Base-by-base conservation (phyloP, 2,329 filamentous ascomycete genomes). In the Tolypocladium inflatum region DNA sequence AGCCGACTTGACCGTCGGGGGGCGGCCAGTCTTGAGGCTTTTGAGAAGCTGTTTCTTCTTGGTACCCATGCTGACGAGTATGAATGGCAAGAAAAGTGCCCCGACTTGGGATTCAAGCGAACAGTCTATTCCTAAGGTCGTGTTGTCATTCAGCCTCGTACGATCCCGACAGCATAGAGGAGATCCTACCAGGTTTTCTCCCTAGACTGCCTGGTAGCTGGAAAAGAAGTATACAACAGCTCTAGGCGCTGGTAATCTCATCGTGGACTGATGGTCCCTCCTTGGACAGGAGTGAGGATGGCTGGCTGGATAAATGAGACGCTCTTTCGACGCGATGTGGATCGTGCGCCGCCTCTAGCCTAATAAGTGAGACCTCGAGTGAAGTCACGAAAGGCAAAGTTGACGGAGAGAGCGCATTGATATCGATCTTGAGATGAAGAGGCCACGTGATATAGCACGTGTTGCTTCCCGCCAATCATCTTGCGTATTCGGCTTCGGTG, bases 1-100 rank as follows among this genome's bases (percentile, higher is more conserved):
- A 10, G 74, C 72, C 23, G 77, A 74, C 61, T 79, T 80, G 39
- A 76, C 70, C 1, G 76, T 78, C 11, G 84, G 84, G 3, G 82
- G 81, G n/a, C 85, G 78, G 17, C 84, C 80, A 26, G 75, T 74
- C 19, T 67, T 63, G 30, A 76, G 69, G 57, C 74, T 80, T 63
- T 78, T 82, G 5, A 70, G 61, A 54, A 68, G 67, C 57, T 74
- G 73, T 56, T 74, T 79, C 68, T 78, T 82, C 54, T 71, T 75
- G 13, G 68, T 63, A 59, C 73, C 75, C 80, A 84, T 84, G 3
- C 11, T 61, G 37, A 23, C 35, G 17, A n/a, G 8, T 57, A 23
- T 33, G 17, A 33, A 33, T n/a, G 26, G 43, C 43, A 33, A 33
- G 45, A 9, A 17, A 35, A 19, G n/a, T 33, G 30, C 26, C 3